phyloP scores from a whole-genome alignment of 257 asterid genomes.

The Linderniella brevidens region DNA sequence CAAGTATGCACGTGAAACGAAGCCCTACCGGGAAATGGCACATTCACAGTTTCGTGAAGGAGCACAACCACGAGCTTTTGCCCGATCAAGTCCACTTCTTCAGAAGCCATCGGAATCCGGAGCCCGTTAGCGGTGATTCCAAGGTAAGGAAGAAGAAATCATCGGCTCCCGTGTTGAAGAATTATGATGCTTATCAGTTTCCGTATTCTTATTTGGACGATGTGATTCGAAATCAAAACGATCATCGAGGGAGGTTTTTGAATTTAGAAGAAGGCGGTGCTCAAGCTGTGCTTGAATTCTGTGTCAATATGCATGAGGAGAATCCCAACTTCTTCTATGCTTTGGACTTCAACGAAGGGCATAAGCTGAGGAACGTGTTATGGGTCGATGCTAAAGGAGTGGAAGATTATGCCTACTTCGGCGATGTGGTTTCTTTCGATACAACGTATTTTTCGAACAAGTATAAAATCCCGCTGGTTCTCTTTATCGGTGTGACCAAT shows the following conservation, averaged over 20 bases:
- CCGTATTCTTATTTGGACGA: constrained; percentile 41
- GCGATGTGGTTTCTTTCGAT: constrained; percentile 70
- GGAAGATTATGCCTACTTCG: constrained; percentile 46
- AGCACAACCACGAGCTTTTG: constrained; percentile 85
- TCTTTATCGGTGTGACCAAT: constrained; percentile 76
- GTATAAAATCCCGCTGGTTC: constrained; percentile 59
- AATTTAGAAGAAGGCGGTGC: constrained; percentile 69
- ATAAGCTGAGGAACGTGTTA: constrained; percentile 69
- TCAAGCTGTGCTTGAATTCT: constrained; percentile 53
- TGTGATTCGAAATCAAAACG: constrained; percentile 56
- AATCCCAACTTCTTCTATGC: constrained; percentile 67
- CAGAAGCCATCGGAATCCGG: constrained; percentile 60
- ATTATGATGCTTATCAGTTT: constrained; percentile 39
- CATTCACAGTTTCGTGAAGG: constrained; percentile 56
- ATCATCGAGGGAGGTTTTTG: constrained; percentile 67
- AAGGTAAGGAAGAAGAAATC: constrained; percentile 52
- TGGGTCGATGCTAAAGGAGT: constrained; percentile 92
- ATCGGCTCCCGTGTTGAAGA: constrained; percentile 22
- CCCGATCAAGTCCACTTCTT: constrained; percentile 83
- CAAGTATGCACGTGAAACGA: constrained; percentile 91
- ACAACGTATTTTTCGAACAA: constrained; percentile 45
- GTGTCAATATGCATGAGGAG: constrained; percentile 63
- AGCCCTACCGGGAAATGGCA: constrained; percentile 62
- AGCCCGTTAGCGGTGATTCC: constrained; percentile 35
- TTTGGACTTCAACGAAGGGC: constrained; percentile 71